Conservation (phyloP, 2,329 filamentous ascomycete genomes). For the Dactylellina leptospora region DNA sequence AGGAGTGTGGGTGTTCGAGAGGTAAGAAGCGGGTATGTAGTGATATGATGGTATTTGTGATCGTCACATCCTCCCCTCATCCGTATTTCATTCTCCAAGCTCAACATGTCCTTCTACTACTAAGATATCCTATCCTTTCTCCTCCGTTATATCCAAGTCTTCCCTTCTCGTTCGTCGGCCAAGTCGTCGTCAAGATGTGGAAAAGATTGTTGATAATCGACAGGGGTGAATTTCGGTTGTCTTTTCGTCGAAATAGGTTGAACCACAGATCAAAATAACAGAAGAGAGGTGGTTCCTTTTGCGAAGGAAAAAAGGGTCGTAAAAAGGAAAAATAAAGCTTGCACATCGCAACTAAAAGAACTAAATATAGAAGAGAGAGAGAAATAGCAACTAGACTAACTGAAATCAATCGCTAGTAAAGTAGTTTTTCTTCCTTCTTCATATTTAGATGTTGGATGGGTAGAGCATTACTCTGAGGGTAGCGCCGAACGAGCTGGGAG, state of each 20-base stretch:
- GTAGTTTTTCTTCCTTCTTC: constrained; percentile 11
- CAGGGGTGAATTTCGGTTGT: background rate
- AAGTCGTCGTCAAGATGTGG: constrained; percentile 4
- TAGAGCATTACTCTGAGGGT: constrained; percentile 97
- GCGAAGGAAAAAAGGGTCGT: constrained; percentile 29
- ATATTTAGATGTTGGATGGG: constrained; percentile 90
- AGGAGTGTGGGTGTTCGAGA: constrained; percentile 4
- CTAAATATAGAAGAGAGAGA: constrained; percentile 37
- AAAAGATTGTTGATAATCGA: constrained; percentile 17
- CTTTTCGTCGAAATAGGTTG: constrained; percentile 21
- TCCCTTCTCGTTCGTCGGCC: constrained; percentile 8
- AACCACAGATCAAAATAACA: constrained; percentile 34
- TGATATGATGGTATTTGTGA: constrained; percentile 24
- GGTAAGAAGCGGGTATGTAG: constrained; percentile 11
- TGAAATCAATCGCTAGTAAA: constrained; percentile 49
- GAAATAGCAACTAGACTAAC: constrained; percentile 47
- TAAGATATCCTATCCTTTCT: constrained; percentile 10
- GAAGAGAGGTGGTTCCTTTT: constrained; percentile 18
- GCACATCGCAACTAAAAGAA: constrained; percentile 35
- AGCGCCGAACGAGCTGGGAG: constrained; percentile 94
- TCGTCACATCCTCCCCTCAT: constrained; percentile 26
- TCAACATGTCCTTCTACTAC: constrained; percentile 1
- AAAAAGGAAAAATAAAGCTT: constrained; percentile 28
- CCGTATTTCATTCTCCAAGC: background rate
- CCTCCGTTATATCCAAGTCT: background rate